These are phyloP conservation scores for Trametes pubescens DNA, from an alignment of 1,284 basidiomycete species.

Conservation along the genomic window DNA sequence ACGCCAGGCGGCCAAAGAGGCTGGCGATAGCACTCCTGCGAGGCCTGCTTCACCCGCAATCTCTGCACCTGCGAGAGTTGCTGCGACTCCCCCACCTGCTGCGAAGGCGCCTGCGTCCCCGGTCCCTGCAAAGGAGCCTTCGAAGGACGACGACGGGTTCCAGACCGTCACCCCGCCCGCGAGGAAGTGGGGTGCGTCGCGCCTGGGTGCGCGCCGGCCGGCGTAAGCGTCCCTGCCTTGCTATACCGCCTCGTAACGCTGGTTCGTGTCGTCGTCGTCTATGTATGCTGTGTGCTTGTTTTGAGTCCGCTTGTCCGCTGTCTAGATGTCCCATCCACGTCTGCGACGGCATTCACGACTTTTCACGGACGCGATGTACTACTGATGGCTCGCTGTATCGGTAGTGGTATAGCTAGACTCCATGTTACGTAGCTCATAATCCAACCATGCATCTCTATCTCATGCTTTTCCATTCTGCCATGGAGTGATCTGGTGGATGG, in stretches of 20 bases:
- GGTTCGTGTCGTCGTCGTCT: conserved; percentile 29
- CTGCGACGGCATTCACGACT: conserved; percentile 28
- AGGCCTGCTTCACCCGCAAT: conserved; percentile 49
- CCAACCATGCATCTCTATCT: conserved; percentile 21
- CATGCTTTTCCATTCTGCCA: background rate
- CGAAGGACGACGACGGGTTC: conserved; percentile 75
- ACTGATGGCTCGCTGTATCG: conserved; percentile 34
- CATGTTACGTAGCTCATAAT: conserved; percentile 33
- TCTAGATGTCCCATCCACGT: conserved; percentile 13
- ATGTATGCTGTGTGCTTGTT: conserved; percentile 29
- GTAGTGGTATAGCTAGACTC: conserved; percentile 35
- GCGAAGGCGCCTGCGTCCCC: conserved; percentile 21
- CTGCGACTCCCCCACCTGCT: background rate
- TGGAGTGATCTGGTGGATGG: background rate
- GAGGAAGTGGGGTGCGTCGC: conserved; percentile 54
- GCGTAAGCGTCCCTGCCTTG: conserved; percentile 11
- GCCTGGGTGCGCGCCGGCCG: conserved; percentile 40
- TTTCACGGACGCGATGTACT: conserved; percentile 32
- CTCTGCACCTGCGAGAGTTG: conserved; percentile 11
- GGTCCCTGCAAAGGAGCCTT: conserved; percentile 46
- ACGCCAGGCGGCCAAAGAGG: conserved; percentile 56
- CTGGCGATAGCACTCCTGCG: conserved; percentile 41
- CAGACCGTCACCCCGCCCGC: conserved; percentile 56
- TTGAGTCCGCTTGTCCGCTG: conserved; percentile 11
- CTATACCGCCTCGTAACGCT: background rate